Conservation (phyloP, 2,329 filamentous ascomycete genomes). For the Sporothrix humicola region DNA sequence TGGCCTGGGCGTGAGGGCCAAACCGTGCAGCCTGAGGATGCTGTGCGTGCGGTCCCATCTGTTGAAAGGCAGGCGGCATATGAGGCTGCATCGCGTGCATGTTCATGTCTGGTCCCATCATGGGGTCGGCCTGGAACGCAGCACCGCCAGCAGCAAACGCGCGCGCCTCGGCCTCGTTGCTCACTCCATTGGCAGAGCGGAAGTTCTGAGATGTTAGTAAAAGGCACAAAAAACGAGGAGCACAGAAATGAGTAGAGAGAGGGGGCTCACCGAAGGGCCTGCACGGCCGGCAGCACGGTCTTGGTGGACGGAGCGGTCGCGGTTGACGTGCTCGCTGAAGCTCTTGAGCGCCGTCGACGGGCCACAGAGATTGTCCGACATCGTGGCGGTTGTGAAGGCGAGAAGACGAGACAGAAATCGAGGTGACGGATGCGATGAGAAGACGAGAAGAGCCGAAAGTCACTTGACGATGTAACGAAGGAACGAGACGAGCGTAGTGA, state of each 20-base stretch:
- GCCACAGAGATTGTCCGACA: slow-evolving; percentile 64
- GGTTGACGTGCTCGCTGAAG: slow-evolving; percentile 71
- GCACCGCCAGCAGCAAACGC: slow-evolving; percentile 33
- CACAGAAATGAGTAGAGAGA: not conserved
- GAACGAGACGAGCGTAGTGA: not conserved
- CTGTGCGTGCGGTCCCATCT: not conserved
- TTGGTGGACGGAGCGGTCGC: slow-evolving; percentile 74
- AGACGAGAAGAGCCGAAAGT: not conserved
- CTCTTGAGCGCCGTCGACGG: slow-evolving; percentile 73
- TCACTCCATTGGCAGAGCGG: slow-evolving; percentile 33
- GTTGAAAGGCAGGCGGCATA: not conserved
- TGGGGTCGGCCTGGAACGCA: slow-evolving; percentile 17
- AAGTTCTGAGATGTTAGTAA: slow-evolving; percentile 32
- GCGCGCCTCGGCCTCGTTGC: slow-evolving; percentile 35
- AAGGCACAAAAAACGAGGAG: not conserved
- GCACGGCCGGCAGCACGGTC: slow-evolving; percentile 59
- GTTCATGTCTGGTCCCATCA: slow-evolving; percentile 29
- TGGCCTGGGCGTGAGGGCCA: not conserved
- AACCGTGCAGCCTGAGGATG: not conserved
- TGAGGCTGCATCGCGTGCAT: slow-evolving; percentile 1
- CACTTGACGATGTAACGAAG: not conserved
- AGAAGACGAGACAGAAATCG: not conserved
- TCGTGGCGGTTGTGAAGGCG: slow-evolving; percentile 38
- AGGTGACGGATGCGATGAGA: no score
- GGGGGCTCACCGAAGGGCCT: slow-evolving; percentile 38